Percentiles rank a stretch among this genome's conserved stretches.
phyloP scores from a whole-genome alignment of 2,329 filamentous ascomycete species.

The Trichoderma lentiforme region DNA sequence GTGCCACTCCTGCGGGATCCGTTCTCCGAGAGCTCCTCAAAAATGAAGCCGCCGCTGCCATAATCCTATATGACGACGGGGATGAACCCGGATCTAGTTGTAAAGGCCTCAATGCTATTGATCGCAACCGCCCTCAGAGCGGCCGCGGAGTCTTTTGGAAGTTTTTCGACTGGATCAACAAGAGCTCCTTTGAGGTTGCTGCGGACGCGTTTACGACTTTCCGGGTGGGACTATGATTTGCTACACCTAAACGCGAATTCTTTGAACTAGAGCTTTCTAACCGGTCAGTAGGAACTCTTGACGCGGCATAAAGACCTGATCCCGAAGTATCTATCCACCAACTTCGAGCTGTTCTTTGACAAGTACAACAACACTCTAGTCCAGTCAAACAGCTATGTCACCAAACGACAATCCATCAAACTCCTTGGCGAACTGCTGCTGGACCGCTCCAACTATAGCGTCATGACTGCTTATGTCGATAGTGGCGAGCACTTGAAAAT shows the following conservation, averaged over 20 bases:
- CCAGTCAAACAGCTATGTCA: conserved; percentile 93
- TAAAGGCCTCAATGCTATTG: conserved; percentile 74
- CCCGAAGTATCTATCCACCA: conserved; percentile 79
- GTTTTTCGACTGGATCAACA: conserved; percentile 97
- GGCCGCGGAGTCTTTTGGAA: conserved; percentile 91
- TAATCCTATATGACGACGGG: conserved; percentile 90
- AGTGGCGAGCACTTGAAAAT: conserved; percentile 94
- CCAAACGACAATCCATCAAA: conserved; percentile 97
- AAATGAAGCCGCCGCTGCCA: conserved; percentile 83
- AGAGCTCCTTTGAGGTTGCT: conserved; percentile 92
- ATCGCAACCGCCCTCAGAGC: conserved; percentile 69
- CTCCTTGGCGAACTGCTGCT: conserved; percentile 90
- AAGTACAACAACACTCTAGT: conserved; percentile 85
- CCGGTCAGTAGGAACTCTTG: conserved; percentile 69
- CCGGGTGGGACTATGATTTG: conserved; percentile 55
- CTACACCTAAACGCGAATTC: neutral
- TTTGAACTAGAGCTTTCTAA: neutral
- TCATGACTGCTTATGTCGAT: conserved; percentile 97
- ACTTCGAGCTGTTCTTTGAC: conserved; percentile 91
- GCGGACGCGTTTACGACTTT: conserved; percentile 98
- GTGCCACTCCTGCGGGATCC: conserved; percentile 84
- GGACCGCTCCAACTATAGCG: conserved; percentile 92
- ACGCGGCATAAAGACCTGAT: conserved; percentile 93
- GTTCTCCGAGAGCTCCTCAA: conserved; percentile 86
- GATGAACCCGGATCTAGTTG: conserved; percentile 65